Base-by-base conservation (phyloP, 306 rosid genomes). In the Sicyos baderoa region DNA sequence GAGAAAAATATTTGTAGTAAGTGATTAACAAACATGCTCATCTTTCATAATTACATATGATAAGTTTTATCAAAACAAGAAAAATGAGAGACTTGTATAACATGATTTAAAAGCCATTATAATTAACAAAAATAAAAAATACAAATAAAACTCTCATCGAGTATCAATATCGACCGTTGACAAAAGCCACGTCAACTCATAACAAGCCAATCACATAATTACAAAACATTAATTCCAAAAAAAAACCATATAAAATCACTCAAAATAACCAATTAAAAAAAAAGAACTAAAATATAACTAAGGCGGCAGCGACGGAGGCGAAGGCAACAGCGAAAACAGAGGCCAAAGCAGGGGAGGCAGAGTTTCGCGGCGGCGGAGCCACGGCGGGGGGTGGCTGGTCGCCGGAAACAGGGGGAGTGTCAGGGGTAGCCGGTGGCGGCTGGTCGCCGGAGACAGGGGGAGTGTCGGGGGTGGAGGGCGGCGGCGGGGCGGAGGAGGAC, bases 301-400 rank as follows among this genome's bases (percentile, higher is more conserved):
- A 57, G 1, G 18, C 13, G 37, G 27, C 63, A 45, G 72, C 52
- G 8, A 68, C 0, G 69, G 27, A 8, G 72, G 44, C 5, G 83
- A 47, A 2, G 79, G 55, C 16, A 74, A 7, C 21, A 4, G 72
- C 9, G 50, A 58, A 16, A 7, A 21, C 51, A 79, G 55, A 29
- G 84, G 16, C 49, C 5, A 37, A 15, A 10, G 74, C 35, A 16
- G 27, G 3, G 16, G 23, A 8, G 19, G 45, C 54, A 9, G 75
- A 51, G 22, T 76, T 18, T 0, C 73, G 16, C 5, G 76, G 37
- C 25, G 81, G 73, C 8, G 81, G 62, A 11, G 54, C 9, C 17
- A 80, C 58, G 14, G 64, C 2, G 63, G 10, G 1, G 2, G 77
- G 18, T 57, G 40, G 63, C 1, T 14, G 6, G 5, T 50, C 54